Conservation (phyloP, 192 early-diverging fungal genomes). For the Backusella liffmaniae region DNA sequence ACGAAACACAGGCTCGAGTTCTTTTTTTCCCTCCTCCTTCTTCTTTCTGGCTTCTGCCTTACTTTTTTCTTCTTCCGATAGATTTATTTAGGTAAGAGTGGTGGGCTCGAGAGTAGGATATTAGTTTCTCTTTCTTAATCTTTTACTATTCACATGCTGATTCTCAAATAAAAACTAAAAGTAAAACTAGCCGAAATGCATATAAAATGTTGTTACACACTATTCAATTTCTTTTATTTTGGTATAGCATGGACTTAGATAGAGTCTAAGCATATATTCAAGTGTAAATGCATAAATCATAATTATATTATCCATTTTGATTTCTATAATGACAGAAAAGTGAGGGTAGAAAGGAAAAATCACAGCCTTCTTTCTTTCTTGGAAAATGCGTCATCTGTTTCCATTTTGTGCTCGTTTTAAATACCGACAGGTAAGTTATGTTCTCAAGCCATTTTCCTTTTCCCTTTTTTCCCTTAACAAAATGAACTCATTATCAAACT, state of each 20-base stretch:
- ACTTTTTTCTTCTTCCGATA: too few species aligned
- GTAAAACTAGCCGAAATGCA: neutral
- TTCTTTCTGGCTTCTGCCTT: too few species aligned
- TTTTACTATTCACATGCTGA: too few species aligned
- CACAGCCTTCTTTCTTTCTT: neutral
- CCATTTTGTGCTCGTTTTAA: neutral
- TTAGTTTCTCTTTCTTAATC: too few species aligned
- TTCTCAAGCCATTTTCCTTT: neutral
- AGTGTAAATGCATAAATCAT: neutral
- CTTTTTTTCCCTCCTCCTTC: too few species aligned
- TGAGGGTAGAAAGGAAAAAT: neutral
- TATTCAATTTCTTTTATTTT: neutral
- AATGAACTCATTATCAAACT: conserved; percentile 27
- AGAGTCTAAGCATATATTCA: neutral
- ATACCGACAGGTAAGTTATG: neutral
- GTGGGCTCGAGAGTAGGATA: too few species aligned
- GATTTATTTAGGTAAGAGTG: too few species aligned
- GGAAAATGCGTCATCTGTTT: neutral
- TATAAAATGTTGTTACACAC: neutral
- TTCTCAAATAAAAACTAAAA: too few species aligned
- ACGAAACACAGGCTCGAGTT: too few species aligned
- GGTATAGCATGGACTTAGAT: too few species aligned
- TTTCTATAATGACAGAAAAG: neutral
- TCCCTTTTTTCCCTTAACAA: neutral
- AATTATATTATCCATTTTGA: too few species aligned